Conservation (phyloP, 1,284 basidiomycete genomes). For the Papiliotrema flavescens region DNA sequence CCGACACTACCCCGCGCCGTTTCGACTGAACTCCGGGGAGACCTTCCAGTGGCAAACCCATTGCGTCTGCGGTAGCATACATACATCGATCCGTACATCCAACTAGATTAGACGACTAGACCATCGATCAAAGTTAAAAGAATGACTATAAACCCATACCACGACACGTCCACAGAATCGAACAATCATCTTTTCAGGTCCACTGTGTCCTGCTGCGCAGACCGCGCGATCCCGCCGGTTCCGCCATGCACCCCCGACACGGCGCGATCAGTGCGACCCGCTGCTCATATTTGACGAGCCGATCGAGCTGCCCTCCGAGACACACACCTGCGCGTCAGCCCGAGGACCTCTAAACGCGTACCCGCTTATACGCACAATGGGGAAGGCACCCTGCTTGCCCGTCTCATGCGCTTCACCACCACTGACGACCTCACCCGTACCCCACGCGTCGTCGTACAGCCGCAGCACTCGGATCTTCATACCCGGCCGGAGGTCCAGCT, state of each 20-base stretch:
- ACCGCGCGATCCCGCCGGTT: neutral
- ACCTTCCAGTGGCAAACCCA: too few relatives aligned
- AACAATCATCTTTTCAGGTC: neutral
- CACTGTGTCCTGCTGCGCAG: neutral
- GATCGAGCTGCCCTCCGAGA: conserved; percentile 29
- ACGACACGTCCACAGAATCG: neutral
- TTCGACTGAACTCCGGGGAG: too few relatives aligned
- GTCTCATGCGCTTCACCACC: conserved; percentile 23
- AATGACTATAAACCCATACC: neutral
- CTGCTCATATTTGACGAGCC: conserved; percentile 12
- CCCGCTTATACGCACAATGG: conserved; percentile 30
- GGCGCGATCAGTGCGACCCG: neutral
- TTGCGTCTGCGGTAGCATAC: too few relatives aligned
- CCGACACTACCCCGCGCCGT: too few relatives aligned
- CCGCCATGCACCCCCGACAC: neutral
- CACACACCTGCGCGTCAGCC: conserved; percentile 25
- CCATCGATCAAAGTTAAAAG: neutral
- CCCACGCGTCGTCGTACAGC: conserved; percentile 49
- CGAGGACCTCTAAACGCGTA: neutral
- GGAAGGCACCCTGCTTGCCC: conserved; percentile 43
- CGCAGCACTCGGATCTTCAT: conserved; percentile 41
- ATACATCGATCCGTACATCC: too few relatives aligned
- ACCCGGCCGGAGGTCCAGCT: conserved; percentile 43
- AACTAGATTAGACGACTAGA: too few relatives aligned
- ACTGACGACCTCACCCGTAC: conserved; percentile 33